phyloP scores from a whole-genome alignment of 306 rosid genomes.

The Hippophae tibetana region DNA sequence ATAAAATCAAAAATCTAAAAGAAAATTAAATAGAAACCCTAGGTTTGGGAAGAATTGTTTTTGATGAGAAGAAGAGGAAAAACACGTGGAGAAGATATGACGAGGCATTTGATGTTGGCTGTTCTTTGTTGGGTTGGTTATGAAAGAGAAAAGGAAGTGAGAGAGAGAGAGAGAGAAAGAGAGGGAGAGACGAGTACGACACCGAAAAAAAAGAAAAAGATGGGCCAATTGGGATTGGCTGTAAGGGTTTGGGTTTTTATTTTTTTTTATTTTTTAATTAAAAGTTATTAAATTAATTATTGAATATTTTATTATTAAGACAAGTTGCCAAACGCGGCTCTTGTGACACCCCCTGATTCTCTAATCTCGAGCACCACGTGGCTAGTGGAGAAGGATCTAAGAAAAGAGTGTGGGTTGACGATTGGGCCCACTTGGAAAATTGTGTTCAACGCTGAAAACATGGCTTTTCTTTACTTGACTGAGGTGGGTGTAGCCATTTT shows the following conservation, averaged over 20 bases:
- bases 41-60: constrained; percentile 27
- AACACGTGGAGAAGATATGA: constrained; percentile 37
- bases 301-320: not conserved
- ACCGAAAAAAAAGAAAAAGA: not conserved
- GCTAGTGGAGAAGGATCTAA: constrained; percentile 33
- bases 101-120: constrained; percentile 17
- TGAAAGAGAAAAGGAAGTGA: not conserved
- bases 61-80: constrained; percentile 37
- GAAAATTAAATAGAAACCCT: constrained; percentile 33
- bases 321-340: constrained; percentile 40
- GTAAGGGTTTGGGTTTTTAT: constrained; percentile 7
- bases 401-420: constrained; percentile 14
- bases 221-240: constrained; percentile 34
- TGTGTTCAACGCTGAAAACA: constrained; percentile 37
- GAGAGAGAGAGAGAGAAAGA: not conserved
- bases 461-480: not conserved
- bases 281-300: not conserved
- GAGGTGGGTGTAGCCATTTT: too few relatives aligned
- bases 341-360: constrained; percentile 12
- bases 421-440: constrained; percentile 40
- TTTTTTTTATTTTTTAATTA: too few relatives aligned
- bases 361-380: constrained; percentile 69
- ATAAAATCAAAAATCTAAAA: not conserved
- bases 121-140: constrained; percentile 24
- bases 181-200: not conserved